These are phyloP conservation scores for Cyclotella baltica DNA, from an alignment of 108 stramenopile genomes.

Conservation along the genomic window DNA sequence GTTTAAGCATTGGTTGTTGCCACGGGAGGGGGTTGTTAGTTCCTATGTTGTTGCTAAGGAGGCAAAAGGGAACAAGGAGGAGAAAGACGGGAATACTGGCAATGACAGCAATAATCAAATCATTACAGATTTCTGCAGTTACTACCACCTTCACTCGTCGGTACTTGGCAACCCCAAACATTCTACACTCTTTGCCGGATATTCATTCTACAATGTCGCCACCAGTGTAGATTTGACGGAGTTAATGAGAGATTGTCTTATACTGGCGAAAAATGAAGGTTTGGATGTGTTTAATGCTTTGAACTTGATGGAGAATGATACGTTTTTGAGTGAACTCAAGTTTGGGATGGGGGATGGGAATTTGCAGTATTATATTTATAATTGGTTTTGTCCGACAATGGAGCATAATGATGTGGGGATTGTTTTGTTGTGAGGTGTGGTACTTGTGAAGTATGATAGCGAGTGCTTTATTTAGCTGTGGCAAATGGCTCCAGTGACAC, in stretches of 20 bases:
- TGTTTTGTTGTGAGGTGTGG: conserved; percentile 85
- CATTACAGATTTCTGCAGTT: conserved; percentile 91
- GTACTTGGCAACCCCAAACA: conserved; percentile 82
- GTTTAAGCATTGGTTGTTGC: conserved; percentile 95
- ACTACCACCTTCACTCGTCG: conserved; percentile 95
- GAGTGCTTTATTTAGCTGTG: no score
- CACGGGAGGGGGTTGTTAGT: conserved; percentile 90
- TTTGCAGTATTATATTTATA: conserved; percentile 99
- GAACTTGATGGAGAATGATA: conserved; percentile 97
- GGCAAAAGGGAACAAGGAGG: no score
- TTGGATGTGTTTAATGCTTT: conserved; percentile 99
- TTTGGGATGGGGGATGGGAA: conserved; percentile 99
- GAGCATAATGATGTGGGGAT: conserved; percentile 89
- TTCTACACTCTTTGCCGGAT: conserved; percentile 93
- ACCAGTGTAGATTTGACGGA: conserved; percentile 80
- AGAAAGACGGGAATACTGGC: no score
- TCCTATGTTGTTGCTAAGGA: conserved; percentile 85
- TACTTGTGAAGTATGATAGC: no score
- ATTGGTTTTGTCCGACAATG: conserved; percentile 94
- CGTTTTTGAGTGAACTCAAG: conserved; percentile 89
- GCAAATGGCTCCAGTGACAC: no score
- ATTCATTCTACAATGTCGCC: conserved; percentile 98
- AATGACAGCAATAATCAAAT: no score
- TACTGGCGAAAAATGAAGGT: conserved; percentile 85
- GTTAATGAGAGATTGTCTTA: conserved; percentile 95